Conservation (phyloP, 129 eudicot genomes). For the Solidago caesia region DNA sequence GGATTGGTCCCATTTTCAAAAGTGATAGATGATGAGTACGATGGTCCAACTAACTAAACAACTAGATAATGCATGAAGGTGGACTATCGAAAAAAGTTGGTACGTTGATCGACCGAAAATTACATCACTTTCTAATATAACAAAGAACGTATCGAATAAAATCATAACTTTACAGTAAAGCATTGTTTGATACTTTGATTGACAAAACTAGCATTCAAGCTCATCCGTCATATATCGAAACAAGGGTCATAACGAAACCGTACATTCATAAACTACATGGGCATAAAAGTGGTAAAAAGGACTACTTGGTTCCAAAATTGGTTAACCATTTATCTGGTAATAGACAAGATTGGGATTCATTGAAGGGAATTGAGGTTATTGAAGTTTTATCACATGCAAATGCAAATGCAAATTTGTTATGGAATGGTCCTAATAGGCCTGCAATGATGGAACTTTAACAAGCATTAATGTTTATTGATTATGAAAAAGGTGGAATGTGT, state of each 20-base stretch:
- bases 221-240: neutral
- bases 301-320: neutral
- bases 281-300: neutral
- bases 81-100: constrained; percentile 32
- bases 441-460: constrained; percentile 31
- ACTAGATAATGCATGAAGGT: constrained; percentile 34
- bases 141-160: constrained; percentile 5
- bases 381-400: constrained; percentile 25
- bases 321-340: neutral
- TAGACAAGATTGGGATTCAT: neutral
- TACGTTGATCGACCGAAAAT: constrained; percentile 9
- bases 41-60: constrained; percentile 34
- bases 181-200: neutral
- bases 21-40: constrained; percentile 28
- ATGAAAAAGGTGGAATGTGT: constrained; percentile 23
- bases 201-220: neutral
- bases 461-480: constrained; percentile 29
- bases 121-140: constrained; percentile 16
- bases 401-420: constrained; percentile 28
- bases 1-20: constrained; percentile 22
- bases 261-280: neutral
- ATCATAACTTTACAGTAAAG: constrained; percentile 20
- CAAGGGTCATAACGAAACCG: neutral
- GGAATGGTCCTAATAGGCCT: constrained; percentile 10
- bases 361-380: neutral